Evolutionary conservation across 345 rosid genomes (phyloP).

Genomic region (Zanthoxylum bungeanum): DNA sequence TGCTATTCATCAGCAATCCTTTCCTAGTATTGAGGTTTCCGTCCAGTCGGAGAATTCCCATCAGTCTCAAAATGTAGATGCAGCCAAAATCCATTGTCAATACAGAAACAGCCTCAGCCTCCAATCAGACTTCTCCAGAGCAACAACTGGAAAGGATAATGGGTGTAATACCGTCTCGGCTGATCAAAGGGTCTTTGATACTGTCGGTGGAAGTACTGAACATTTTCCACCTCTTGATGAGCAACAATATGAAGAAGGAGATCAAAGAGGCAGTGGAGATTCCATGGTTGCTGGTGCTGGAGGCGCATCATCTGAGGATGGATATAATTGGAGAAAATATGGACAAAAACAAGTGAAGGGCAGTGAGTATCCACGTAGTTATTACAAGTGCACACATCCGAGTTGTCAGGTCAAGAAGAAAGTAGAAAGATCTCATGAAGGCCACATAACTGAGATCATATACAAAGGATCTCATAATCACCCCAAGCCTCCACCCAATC

Average conservation of each 20-base stretch:
- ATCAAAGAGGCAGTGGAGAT: conserved; percentile 64
- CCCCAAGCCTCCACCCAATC: conserved; percentile 63
- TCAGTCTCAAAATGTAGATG: conserved; percentile 35
- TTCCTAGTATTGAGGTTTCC: conserved; percentile 42
- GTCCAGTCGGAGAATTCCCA: conserved; percentile 49
- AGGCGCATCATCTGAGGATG: conserved; percentile 76
- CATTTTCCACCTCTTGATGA: conserved; percentile 63
- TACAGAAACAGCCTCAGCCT: conserved; percentile 33
- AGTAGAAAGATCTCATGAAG: conserved; percentile 92
- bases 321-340: conserved; percentile 94
- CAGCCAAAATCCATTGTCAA: conserved; percentile 37
- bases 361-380: conserved; percentile 94
- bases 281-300: conserved; percentile 43
- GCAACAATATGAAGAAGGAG: conserved; percentile 61
- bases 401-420: conserved; percentile 92
- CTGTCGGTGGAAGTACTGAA: conserved; percentile 37
- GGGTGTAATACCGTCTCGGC: conserved; percentile 26
- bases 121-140: conserved; percentile 39
- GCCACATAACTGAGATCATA: conserved; percentile 94
- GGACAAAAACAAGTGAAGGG: conserved; percentile 98
- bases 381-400: conserved; percentile 91
- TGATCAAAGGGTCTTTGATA: conserved; percentile 39
- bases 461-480: conserved; percentile 94
- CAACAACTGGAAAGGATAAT: conserved; percentile 36
- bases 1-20: conserved; percentile 43